phyloP scores from a whole-genome alignment of 1,139 yeast genomes.

The Blastobotrys aristatus region DNA sequence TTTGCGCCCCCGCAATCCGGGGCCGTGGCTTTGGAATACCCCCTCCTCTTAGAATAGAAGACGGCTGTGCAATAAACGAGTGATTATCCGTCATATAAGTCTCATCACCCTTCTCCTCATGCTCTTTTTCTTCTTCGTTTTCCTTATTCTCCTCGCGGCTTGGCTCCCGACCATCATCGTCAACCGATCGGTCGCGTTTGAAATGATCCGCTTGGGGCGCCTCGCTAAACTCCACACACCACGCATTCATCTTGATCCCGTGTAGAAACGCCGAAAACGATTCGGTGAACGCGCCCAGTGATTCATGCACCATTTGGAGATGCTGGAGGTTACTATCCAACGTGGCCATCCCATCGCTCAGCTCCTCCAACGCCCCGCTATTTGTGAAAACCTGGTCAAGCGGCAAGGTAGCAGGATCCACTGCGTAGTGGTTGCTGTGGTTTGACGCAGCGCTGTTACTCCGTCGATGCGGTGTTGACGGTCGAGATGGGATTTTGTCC shows the following conservation, averaged over 20 bases:
- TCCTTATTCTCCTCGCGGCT: conserved; percentile 4
- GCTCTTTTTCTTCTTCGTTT: conserved; percentile 3
- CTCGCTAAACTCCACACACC: conserved; percentile 60
- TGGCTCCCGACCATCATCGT: conserved; percentile 5
- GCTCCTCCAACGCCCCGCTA: conserved; percentile 32
- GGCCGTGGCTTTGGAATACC: not conserved
- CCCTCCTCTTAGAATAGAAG: not conserved
- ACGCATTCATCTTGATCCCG: conserved; percentile 61
- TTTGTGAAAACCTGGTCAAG: conserved; percentile 24
- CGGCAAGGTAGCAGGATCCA: conserved; percentile 20
- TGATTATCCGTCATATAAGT: conserved; percentile 23
- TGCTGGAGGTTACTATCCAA: conserved; percentile 49
- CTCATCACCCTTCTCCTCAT: conserved; percentile 9
- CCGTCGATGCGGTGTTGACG: conserved; percentile 29
- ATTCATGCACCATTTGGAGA: conserved; percentile 46
- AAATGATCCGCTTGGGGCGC: conserved; percentile 37
- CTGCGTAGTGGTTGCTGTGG: conserved; percentile 21
- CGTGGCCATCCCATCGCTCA: conserved; percentile 51
- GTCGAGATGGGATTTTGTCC: conserved; percentile 16
- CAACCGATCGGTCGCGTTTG: conserved; percentile 19
- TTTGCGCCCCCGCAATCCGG: not conserved
- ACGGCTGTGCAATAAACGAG: conserved; percentile 19
- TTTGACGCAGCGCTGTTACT: conserved; percentile 26
- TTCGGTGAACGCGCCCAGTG: conserved; percentile 52
- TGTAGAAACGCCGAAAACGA: conserved; percentile 59